Percentiles rank a stretch among this genome's conserved stretches.
phyloP scores from a whole-genome alignment of 805 yeast species.

The Kodamaea restingae region DNA sequence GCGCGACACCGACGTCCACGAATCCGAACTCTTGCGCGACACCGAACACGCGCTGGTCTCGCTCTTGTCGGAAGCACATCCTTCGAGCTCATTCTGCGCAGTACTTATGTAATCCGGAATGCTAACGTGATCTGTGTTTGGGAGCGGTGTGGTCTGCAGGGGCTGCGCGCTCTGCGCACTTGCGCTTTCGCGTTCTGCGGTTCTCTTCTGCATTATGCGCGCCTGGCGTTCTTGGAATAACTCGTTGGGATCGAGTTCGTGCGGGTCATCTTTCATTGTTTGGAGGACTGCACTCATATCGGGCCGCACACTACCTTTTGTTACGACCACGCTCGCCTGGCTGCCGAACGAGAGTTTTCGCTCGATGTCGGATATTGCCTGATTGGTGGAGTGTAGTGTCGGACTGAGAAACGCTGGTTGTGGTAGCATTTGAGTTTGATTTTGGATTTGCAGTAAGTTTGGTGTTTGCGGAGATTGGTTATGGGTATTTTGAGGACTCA shows the following conservation, averaged over 20 bases:
- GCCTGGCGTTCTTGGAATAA: constrained; percentile 34
- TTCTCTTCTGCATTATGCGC: constrained; percentile 27
- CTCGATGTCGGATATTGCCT: constrained; percentile 28
- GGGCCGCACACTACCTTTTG: constrained; percentile 21
- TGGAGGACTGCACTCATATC: constrained; percentile 27
- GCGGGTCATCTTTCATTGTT: constrained; percentile 22
- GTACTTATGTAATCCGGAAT: too few relatives aligned
- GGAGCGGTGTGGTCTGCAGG: too few relatives aligned
- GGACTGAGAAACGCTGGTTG: neutral
- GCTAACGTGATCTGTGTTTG: too few relatives aligned
- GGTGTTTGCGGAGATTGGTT: neutral
- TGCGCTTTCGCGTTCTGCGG: neutral
- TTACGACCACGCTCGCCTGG: constrained; percentile 20
- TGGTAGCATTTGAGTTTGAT: too few relatives aligned
- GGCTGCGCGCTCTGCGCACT: too few relatives aligned
- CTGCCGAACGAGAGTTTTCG: constrained; percentile 32
- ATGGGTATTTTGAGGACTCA: too few relatives aligned
- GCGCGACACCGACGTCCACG: neutral
- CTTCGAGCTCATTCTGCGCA: too few relatives aligned
- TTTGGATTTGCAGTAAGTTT: neutral
- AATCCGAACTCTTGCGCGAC: neutral
- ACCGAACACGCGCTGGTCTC: neutral
- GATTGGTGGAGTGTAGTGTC: constrained; percentile 17
- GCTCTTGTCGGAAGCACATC: too few relatives aligned
- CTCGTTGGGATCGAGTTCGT: constrained; percentile 24